A percentile compares a stretch with the other conserved stretches of the same genome.
These are phyloP conservation scores for Cercospora sp. DNA, from an alignment of 2,329 filamentous ascomycete species.

Conservation along the genomic window DNA sequence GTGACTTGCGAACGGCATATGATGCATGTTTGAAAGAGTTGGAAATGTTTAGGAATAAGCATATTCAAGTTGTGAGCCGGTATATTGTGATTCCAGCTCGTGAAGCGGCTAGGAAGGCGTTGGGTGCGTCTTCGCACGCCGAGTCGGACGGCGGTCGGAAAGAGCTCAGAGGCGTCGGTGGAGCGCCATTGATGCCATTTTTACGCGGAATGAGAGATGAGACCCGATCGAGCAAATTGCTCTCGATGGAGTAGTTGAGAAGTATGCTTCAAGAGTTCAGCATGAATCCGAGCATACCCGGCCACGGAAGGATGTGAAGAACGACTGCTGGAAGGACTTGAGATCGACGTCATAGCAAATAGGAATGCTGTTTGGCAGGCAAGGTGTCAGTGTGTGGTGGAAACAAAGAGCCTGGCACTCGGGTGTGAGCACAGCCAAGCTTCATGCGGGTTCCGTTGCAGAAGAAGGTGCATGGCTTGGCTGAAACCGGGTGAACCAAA, in stretches of 20 bases:
- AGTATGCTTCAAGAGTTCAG: too few species aligned
- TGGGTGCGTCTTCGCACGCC: not conserved
- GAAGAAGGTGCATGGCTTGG: slow-evolving; percentile 6
- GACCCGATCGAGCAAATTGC: not conserved
- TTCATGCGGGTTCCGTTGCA: slow-evolving; percentile 1
- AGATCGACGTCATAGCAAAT: not conserved
- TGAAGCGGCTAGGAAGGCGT: not conserved
- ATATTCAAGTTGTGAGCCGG: slow-evolving; percentile 1
- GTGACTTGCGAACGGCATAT: not conserved
- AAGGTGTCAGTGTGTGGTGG: not conserved
- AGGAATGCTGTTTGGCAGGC: not conserved
- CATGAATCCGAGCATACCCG: not conserved
- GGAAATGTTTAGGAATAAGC: not conserved
- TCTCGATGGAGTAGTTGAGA: not conserved
- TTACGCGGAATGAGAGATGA: slow-evolving; percentile 4
- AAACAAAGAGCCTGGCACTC: not conserved
- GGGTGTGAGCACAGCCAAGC: not conserved
- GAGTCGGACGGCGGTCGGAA: not conserved
- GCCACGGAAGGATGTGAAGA: not conserved
- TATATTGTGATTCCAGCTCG: slow-evolving; percentile 1
- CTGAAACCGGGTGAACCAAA: slow-evolving; percentile 4
- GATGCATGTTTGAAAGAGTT: not conserved
- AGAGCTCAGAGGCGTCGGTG: slow-evolving; percentile 2
- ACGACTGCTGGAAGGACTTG: not conserved
- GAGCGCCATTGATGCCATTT: slow-evolving; percentile 3